phyloP scores from a whole-genome alignment of 495 filamentous ascomycete genomes.

The Margaritispora aquatica region DNA sequence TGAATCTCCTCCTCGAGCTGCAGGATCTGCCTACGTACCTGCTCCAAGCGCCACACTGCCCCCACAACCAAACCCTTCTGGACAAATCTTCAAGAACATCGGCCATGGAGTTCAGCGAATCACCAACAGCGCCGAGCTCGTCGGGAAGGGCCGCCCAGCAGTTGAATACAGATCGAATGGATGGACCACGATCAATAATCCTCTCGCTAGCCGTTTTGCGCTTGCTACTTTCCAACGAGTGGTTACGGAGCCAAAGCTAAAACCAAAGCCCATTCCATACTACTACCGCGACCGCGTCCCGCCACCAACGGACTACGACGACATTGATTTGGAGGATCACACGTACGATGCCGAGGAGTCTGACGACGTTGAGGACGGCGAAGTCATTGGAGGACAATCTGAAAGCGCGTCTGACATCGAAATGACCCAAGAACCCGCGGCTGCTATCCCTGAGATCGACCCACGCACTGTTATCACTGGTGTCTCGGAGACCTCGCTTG shows the following conservation, averaged over 20 bases:
- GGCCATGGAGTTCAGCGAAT: neutral
- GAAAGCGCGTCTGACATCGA: too few relatives aligned
- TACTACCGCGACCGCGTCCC: neutral
- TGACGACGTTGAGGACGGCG: neutral
- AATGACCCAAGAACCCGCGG: neutral
- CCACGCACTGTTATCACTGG: too few relatives aligned
- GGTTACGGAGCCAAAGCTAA: too few relatives aligned
- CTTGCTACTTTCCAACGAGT: neutral
- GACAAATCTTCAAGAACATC: neutral
- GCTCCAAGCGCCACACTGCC: too few relatives aligned
- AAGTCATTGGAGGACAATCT: too few relatives aligned
- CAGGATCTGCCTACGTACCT: too few relatives aligned
- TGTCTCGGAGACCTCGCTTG: too few relatives aligned
- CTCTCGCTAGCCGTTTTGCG: neutral
- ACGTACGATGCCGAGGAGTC: neutral
- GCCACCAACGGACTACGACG: neutral
- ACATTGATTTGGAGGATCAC: neutral
- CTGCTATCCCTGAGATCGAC: too few relatives aligned
- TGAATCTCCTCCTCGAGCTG: too few relatives aligned
- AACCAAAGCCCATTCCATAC: neutral
- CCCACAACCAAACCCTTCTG: neutral
- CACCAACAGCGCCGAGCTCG: neutral
- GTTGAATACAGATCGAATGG: neutral
- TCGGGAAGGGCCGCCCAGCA: neutral
- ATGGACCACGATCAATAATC: neutral